A percentile compares a stretch with the other conserved stretches of the same genome.
Conservation (phyloP, 2,329 filamentous ascomycete genomes). For the Magnaporthales sp. region DNA sequence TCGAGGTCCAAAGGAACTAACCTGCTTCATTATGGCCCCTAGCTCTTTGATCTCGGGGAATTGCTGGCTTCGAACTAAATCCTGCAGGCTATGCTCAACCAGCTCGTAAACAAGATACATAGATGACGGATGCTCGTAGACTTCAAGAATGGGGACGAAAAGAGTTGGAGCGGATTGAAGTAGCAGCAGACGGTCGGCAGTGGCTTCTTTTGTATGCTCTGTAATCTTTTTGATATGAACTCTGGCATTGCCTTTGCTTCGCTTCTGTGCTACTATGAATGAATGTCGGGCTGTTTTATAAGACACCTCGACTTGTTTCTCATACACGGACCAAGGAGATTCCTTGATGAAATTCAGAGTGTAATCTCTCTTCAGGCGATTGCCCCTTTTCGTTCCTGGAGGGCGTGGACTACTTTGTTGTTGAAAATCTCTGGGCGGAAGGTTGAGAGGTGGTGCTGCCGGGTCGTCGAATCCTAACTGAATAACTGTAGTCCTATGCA, state of each 20-base stretch:
- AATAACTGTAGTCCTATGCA: too few species aligned
- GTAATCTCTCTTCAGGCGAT: not conserved
- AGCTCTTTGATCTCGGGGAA: not conserved
- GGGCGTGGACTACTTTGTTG: too few species aligned
- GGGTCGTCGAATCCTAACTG: too few species aligned
- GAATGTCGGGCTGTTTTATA: not conserved
- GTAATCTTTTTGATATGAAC: too few species aligned
- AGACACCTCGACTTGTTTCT: not conserved
- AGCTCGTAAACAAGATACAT: too few species aligned
- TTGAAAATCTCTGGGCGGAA: too few species aligned
- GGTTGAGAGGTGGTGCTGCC: too few species aligned
- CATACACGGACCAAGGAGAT: not conserved
- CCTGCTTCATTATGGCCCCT: not conserved
- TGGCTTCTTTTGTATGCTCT: too few species aligned
- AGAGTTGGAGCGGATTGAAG: not conserved
- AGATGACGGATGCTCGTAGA: not conserved
- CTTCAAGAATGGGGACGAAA: constrained; percentile 1
- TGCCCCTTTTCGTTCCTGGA: too few species aligned
- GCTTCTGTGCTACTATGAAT: not conserved
- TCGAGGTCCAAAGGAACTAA: not conserved
- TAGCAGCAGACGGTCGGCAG: not conserved
- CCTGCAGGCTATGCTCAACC: too few species aligned
- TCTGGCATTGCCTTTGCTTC: too few species aligned
- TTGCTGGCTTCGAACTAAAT: too few species aligned
- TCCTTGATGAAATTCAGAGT: not conserved